Conservation (phyloP, 2,329 filamentous ascomycete genomes). For the Verticillium alfalfae region DNA sequence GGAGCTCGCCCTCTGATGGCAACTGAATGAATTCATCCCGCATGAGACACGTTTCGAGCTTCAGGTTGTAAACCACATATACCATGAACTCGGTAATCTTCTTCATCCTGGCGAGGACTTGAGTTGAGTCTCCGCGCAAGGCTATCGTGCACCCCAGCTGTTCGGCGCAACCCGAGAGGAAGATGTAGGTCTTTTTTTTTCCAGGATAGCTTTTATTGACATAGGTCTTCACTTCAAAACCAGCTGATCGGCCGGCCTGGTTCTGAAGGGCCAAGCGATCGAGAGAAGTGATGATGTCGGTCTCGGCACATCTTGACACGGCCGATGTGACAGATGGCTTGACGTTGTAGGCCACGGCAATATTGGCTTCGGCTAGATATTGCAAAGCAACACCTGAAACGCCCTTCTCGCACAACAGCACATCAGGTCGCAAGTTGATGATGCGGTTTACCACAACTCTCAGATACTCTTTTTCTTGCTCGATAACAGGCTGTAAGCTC, state of each 20-base stretch:
- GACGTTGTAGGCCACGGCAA: constrained; percentile 93
- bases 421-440: constrained; percentile 73
- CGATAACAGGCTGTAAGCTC: constrained; percentile 94
- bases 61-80: constrained; percentile 96
- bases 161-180: constrained; percentile 82
- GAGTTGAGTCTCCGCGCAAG: constrained; percentile 71
- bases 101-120: constrained; percentile 74
- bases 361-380: constrained; percentile 80
- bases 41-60: constrained; percentile 90
- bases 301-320: constrained; percentile 86
- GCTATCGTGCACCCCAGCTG: constrained; percentile 94
- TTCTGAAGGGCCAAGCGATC: constrained; percentile 82
- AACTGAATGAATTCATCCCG: constrained; percentile 87
- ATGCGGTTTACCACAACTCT: constrained; percentile 90
- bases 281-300: constrained; percentile 87
- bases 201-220: constrained; percentile 70
- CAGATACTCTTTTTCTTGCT: constrained; percentile 91
- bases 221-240: constrained; percentile 94
- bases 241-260: constrained; percentile 72
- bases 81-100: constrained; percentile 97
- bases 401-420: constrained; percentile 87
- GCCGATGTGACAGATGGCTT: constrained; percentile 94
- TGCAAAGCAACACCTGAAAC: constrained; percentile 88
- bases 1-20: constrained; percentile 51
- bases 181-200: constrained; percentile 91